Base-by-base conservation (phyloP, 768 basidiomycete genomes). In the Mrakia frigida region DNA sequence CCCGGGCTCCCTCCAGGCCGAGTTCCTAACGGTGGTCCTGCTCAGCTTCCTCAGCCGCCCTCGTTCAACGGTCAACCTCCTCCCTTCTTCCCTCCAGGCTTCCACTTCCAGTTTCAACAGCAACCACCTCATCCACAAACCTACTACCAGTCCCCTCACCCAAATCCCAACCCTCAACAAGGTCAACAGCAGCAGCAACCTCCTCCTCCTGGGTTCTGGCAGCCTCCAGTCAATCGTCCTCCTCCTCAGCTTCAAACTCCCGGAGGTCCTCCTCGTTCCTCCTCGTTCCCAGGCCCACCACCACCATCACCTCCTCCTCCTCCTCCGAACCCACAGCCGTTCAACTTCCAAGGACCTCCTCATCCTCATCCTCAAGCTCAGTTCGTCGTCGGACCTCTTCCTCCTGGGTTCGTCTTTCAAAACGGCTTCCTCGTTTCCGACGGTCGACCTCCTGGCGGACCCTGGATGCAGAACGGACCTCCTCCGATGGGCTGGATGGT, bases 31-130 rank as follows among this genome's bases (percentile, higher is more conserved):
- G 46, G 46, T 50, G 46, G 46, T 50, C 46, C 46, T 6, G 46
- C 46, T 50, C 46, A 50, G 46, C 46, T 50, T 50, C 46, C 21
- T 21, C 46, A 21, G 6, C 35, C 39, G 33, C 53, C 21, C 46
- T 53, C 33, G 37, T 60, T 25, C 33, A 18, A 9, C 37, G 31
- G 33, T 14, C 71, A 53, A 72, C 52, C 53, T 11, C 71, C 37
- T 25, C 71, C 71, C 21, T 18, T 39, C 71, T 72, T n/a, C 10
- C 71, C 53, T 25, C 71, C 56, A 25, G 56, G 56, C 5, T 56
- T 56, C 56, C 56, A 56, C 11, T 28, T 9, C 28, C 25, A 28
- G 25, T 56, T 56, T 25, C 25, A 56, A 25, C 56, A n/a, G 28
- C 25, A 25, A n/a, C 56, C 56, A 6, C 25, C 5, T 28, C n/a